Base-by-base conservation (phyloP, 345 rosid genomes). In the Iberis pinnata region DNA sequence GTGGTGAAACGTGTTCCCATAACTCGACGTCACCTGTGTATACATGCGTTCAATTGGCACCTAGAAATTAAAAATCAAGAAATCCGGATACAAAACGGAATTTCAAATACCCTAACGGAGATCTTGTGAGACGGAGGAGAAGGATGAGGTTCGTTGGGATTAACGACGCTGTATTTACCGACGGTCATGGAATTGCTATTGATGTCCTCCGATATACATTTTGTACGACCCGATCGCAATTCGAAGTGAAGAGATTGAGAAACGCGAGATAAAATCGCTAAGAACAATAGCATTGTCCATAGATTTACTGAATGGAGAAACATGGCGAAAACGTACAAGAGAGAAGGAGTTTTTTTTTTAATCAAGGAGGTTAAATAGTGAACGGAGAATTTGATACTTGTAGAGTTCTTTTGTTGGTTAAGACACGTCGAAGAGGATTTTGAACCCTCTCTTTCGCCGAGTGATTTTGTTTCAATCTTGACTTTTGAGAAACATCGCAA, bases 141-240 rank as follows among this genome's bases (percentile, higher is more conserved):
- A n/a, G 90, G 86, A 0, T 80, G 81, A 49, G 70, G 76, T 16
- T 85, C 87, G 62, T 76, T 58, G 5, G 77, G 85, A 39, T 85
- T 92, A 12, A 83, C 78, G 64, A 92, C 61, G 80, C 37, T 40
- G 76, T 85, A 92, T 69, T 88, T 88, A 1, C 98, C 97, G 56
- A 92, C 94, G 25, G 85, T 76, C 97, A 92, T 76, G 12, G 98
- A 64, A 58, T 76, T 79, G 84, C 73, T 76, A 57, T 78, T 80
- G 61, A 92, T 78, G 72, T 92, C 98, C 36, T 92, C 97, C 14
- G 90, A 57, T 65, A 92, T 83, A 70, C 98, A 92, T 55, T 83
- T 92, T 4, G 94, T 81, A 51, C 76, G 88, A 4, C 83, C 86
- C 29, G 98, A 85, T 44, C 65, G 75, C 41, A 92, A 12, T 37